phyloP scores from a whole-genome alignment of 2,329 filamentous ascomycete genomes.

The Colletotrichum chrysophilum region DNA sequence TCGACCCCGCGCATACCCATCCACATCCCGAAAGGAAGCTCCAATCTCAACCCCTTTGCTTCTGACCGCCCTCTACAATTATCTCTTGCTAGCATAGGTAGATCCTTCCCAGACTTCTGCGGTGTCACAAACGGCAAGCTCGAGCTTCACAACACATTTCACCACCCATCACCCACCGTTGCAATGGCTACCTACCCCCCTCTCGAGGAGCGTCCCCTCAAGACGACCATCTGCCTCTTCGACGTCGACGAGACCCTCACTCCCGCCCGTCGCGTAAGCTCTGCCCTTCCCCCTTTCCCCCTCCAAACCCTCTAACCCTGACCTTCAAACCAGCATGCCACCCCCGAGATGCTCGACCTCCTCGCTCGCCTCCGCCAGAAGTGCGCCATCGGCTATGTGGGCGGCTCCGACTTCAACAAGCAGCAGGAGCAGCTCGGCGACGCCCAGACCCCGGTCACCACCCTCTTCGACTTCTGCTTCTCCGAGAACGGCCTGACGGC shows the following conservation, averaged over 20 bases:
- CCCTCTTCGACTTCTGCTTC: conserved; percentile 97
- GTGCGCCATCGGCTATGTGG: conserved; percentile 89
- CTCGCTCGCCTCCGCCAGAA: conserved; percentile 84
- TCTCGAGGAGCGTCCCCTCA: conserved; percentile 82
- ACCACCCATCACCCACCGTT: not conserved
- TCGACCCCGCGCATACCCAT: conserved; percentile 13
- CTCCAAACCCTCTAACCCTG: not conserved
- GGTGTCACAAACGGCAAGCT: not conserved
- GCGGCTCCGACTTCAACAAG: conserved; percentile 89
- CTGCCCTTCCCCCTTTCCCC: not conserved
- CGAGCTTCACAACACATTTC: not conserved
- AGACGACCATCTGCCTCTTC: conserved; percentile 94
- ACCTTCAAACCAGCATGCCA: conserved; percentile 57
- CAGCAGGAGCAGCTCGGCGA: conserved; percentile 94
- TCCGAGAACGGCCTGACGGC: conserved; percentile 95
- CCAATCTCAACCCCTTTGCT: not conserved
- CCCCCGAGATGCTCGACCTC: conserved; percentile 82
- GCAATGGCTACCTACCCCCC: conserved; percentile 61
- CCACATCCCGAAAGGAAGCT: conserved; percentile 16
- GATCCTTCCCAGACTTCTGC: not conserved
- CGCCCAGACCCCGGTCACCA: conserved; percentile 70
- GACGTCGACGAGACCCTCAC: conserved; percentile 96
- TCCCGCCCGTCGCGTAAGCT: conserved; percentile 74
- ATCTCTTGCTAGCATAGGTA: not conserved
- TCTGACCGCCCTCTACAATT: not conserved